Percentiles rank a stretch among this genome's conserved stretches.
These are phyloP conservation scores for Phaeosphaeriaceae sp. DNA, from an alignment of 2,329 filamentous ascomycete species.

Conservation along the genomic window DNA sequence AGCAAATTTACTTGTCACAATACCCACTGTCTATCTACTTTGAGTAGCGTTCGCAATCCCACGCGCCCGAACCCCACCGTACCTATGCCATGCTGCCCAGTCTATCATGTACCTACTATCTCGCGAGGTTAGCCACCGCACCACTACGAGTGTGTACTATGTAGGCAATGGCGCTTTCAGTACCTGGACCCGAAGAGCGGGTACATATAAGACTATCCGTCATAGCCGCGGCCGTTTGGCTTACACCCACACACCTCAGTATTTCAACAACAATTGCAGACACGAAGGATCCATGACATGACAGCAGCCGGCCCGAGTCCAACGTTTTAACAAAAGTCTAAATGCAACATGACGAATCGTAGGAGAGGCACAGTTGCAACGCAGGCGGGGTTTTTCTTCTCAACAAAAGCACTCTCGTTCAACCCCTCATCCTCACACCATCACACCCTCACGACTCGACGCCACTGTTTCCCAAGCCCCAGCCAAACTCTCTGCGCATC, in stretches of 20 bases:
- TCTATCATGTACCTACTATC: constrained; percentile 24
- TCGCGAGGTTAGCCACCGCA: constrained; percentile 24
- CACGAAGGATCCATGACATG: not conserved
- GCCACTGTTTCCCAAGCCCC: no score
- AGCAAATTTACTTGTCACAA: constrained; percentile 1
- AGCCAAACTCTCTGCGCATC: constrained; percentile 32
- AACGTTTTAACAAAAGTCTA: no score
- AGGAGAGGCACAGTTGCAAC: no score
- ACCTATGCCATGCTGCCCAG: constrained; percentile 47
- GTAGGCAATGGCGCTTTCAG: constrained; percentile 6
- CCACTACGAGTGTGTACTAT: constrained; percentile 16
- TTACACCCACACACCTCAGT: constrained; percentile 7
- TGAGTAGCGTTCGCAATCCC: constrained; percentile 20
- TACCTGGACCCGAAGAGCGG: constrained; percentile 29
- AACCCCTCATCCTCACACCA: constrained; percentile 29
- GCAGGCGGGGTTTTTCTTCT: not conserved
- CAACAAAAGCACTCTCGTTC: constrained; percentile 1
- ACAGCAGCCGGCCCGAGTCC: not conserved
- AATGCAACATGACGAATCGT: not conserved
- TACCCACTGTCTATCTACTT: constrained; percentile 12
- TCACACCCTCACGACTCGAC: not conserved
- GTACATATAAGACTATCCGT: constrained; percentile 27
- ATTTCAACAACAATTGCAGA: not conserved
- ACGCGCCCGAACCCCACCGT: constrained; percentile 15
- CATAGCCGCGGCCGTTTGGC: constrained; percentile 30